phyloP scores from a whole-genome alignment of 352 stramenopile genomes.

The Globisporangium mamillatum region DNA sequence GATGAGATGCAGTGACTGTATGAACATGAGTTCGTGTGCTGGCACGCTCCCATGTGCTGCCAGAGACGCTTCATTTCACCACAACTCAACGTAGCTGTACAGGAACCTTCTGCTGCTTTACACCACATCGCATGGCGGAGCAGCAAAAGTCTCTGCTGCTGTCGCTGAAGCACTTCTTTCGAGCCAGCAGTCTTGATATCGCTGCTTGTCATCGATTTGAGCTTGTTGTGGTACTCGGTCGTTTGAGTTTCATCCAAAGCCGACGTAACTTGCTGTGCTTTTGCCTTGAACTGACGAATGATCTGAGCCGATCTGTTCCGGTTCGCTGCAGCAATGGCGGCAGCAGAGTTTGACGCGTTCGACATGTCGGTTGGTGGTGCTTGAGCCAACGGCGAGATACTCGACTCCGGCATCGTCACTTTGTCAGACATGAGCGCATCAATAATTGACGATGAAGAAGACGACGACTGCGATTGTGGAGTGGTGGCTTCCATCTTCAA shows the following conservation, averaged over 20 bases:
- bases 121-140: slow-evolving; percentile 98
- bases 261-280: slow-evolving; percentile 77
- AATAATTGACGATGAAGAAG: slow-evolving; percentile 32
- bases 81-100: slow-evolving; percentile 94
- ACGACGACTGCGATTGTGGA: slow-evolving; percentile 20
- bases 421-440: slow-evolving; percentile 48
- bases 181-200: slow-evolving; percentile 70
- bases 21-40: slow-evolving; percentile 95
- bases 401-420: slow-evolving; percentile 31
- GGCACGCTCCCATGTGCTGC: slow-evolving; percentile 98
- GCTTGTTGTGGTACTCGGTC: slow-evolving; percentile 82
- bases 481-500: slow-evolving; percentile 30
- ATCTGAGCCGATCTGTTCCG: slow-evolving; percentile 78
- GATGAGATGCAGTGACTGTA: slow-evolving; percentile 98
- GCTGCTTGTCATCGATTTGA: slow-evolving; percentile 76
- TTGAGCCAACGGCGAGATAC: slow-evolving; percentile 30
- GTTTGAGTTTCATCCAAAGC: slow-evolving; percentile 77
- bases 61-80: slow-evolving; percentile 98
- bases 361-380: not conserved
- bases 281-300: slow-evolving; percentile 76
- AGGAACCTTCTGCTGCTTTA: slow-evolving; percentile 91
- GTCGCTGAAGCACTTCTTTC: slow-evolving; percentile 95
- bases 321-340: slow-evolving; percentile 29
- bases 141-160: slow-evolving; percentile 97
- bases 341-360: slow-evolving; percentile 21